phyloP scores from a whole-genome alignment of 1,139 yeast genomes.

The Nakaseomyces nivariensis region DNA sequence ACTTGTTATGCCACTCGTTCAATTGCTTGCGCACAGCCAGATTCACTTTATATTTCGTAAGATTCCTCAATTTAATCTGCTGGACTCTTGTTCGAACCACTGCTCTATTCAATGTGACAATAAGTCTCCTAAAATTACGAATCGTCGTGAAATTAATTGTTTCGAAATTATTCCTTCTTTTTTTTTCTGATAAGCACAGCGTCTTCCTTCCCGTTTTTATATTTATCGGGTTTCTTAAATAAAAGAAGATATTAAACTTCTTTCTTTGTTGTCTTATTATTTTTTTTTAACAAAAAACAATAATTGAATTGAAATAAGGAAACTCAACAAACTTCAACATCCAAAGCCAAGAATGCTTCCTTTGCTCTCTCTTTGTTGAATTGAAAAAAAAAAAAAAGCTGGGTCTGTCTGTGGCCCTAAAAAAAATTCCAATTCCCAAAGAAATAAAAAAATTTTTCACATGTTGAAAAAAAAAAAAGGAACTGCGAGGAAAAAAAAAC shows the following conservation, averaged over 20 bases:
- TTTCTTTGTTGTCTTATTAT: background rate
- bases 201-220: too few species aligned
- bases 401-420: too few species aligned
- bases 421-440: too few species aligned
- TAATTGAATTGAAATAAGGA: too few species aligned
- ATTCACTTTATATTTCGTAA: too few species aligned
- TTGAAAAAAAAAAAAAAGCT: background rate
- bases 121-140: background rate
- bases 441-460: background rate
- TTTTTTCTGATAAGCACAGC: too few species aligned
- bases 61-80: background rate
- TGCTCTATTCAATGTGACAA: background rate
- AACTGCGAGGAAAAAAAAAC: too few species aligned
- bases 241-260: background rate
- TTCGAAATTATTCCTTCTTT: background rate
- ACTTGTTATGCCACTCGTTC: conserved; percentile 4
- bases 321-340: background rate
- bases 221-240: too few species aligned
- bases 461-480: background rate
- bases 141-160: background rate
- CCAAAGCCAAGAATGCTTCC: background rate
- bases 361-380: background rate
- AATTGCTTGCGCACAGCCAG: background rate
- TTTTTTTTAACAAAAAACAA: too few species aligned
- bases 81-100: background rate